These are phyloP conservation scores for Amesomyces nigricolor DNA, from an alignment of 2,329 filamentous ascomycete species.

Conservation along the genomic window DNA sequence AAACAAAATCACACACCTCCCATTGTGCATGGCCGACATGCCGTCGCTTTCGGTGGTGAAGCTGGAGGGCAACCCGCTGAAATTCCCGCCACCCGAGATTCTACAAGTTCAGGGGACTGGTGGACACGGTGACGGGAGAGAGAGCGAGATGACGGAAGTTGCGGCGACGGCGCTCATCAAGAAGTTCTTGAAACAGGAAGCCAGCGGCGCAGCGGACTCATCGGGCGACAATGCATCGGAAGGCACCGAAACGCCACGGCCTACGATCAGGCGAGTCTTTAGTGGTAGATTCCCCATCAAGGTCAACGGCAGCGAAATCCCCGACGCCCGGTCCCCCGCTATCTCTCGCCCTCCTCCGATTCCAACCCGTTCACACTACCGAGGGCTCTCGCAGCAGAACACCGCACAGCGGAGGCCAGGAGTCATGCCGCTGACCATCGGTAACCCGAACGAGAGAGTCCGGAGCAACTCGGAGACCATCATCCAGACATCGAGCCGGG, in stretches of 20 bases:
- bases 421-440: conserved; percentile 64
- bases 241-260: conserved; percentile 71
- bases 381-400: conserved; percentile 65
- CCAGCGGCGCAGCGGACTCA: conserved; percentile 47
- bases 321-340: conserved; percentile 63
- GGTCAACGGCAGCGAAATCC: conserved; percentile 66
- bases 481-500: conserved; percentile 42
- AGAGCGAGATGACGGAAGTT: conserved; percentile 59
- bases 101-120: conserved; percentile 54
- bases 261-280: conserved; percentile 52
- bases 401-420: conserved; percentile 61
- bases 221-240: conserved; percentile 63
- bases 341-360: conserved; percentile 67
- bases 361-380: conserved; percentile 73
- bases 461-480: conserved; percentile 61
- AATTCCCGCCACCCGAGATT: conserved; percentile 68
- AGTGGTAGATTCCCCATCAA: conserved; percentile 64
- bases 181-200: conserved; percentile 49
- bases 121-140: conserved; percentile 54
- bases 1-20: conserved; percentile 80
- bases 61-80: conserved; percentile 80
- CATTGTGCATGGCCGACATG: conserved; percentile 82
- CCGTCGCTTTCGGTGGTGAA: conserved; percentile 82
- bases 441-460: conserved; percentile 61
- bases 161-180: conserved; percentile 57